Evolutionary conservation across 192 early-diverging fungal species (phyloP), one percentile per base, ranked within the genome.

Genomic region (Gigaspora rosea): DNA sequence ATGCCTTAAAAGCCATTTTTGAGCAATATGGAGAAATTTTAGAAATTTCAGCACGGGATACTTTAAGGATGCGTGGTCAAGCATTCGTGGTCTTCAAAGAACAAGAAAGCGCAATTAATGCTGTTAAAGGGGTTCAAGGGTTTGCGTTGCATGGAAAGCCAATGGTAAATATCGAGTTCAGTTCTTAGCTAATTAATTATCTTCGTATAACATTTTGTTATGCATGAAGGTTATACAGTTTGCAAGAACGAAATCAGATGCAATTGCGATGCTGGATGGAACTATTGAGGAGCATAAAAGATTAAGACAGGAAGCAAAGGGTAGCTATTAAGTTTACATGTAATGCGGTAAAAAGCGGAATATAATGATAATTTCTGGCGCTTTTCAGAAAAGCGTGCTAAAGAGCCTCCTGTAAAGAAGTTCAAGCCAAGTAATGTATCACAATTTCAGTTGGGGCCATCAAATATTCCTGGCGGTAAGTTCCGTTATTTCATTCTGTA

Each of bases 1-100:
- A 85, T n/a, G 87, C 91, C 0, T 84, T 99, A 71, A 85, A 84
- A 35, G 87, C 91, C 22, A 79, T 97, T 56, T 99, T 97, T 73
- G 89, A 91, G 59, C 87, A 89, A 32, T 97, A 91, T 76, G 97
- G 97, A 35, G 81, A 92, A 50, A 87, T 99, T 12, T 70, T 96
- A 1, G 92, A 97, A 62, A 89, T 97, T 12, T 85, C 90, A 16
- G 91, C 91, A 10, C 95, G 94, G 71, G 78, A 81, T 74, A 92
- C 93, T 83, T 87, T 97, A 72, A 85, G 89, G 69, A 91, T 95
- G 88, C 89, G 95, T 72, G 97, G 97, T 18, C 97, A 99, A 79
- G 97, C 96, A 1, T 99, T 97, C 84, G 86, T 99, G 1, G 90
- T 90, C 0, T 98, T 94, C 80, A 87, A 90, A 73, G 81, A 90